Evolutionary conservation across 345 rosid genomes (phyloP), one percentile per base, ranked within the genome.

Genomic region (Dimocarpus longan): DNA sequence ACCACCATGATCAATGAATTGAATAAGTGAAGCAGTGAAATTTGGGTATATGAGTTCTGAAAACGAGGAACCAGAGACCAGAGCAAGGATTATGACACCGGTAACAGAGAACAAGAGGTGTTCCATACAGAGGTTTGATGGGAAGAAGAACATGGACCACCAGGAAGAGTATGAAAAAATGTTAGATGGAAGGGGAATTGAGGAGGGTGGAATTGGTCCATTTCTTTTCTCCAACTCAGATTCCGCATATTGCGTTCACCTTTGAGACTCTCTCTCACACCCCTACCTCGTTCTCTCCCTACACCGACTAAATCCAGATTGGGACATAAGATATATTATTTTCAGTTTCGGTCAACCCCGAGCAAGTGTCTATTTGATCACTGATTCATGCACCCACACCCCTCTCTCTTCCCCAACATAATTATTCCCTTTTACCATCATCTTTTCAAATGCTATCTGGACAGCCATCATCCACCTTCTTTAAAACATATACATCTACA

Each of bases 1-100:
- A 19, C 98, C 87, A 26, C 80, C 71, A 57, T 79, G 73, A 70
- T 90, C 92, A 3, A 90, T 48, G 78, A 86, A 92, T 57, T 80
- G 84, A 64, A 82, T 74, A 77, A 87, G 44, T 13, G 97, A 90
- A 71, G 97, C 97, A 3, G 89, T 87, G 88, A 95, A 91, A 81
- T 88, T 87, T 7, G 98, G 97, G 79, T 74, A 74, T 50, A 92
- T 77, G 59, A 86, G 84, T 81, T 93, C 94, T 13, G 79, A 54
- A 79, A 40, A 87, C 24, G 86, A 50, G 64, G 76, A 50, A 74
- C 82, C 88, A 2, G 85, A 88, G 59, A 85, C 88, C 59, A 82
- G 80, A 77, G 81, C 22, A 80, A 78, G 73, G 70, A 85, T 76
- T 9, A 89, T 83, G 76, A 91, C 85, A 84, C 70, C 59, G 40